These are phyloP conservation scores for Trypanosoma vivax DNA, from an alignment of 208 protist species.

Conservation along the genomic window DNA sequence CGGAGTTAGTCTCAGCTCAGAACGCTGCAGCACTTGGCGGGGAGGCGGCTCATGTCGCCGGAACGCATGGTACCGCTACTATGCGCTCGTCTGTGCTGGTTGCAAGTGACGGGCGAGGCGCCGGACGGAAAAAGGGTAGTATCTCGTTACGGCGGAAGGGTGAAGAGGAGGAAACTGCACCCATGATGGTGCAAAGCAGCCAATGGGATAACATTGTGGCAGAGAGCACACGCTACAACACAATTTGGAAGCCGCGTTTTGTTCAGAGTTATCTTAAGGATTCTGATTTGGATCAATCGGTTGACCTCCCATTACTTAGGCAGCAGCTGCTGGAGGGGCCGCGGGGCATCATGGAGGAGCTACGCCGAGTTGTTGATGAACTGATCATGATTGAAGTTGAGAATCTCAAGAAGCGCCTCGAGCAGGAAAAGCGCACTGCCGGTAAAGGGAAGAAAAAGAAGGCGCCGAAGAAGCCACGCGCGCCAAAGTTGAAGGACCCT, in stretches of 20 bases:
- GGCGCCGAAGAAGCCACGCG: constrained; percentile 59
- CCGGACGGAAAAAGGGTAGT: constrained; percentile 12
- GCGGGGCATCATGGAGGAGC: constrained; percentile 79
- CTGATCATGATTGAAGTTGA: constrained; percentile 88
- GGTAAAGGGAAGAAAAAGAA: constrained; percentile 53
- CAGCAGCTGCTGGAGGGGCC: constrained; percentile 83
- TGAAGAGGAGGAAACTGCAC: constrained; percentile 33
- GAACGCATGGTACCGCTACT: constrained; percentile 5
- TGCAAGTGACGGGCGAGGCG: neutral
- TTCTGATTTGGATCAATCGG: constrained; percentile 65
- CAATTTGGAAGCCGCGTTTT: constrained; percentile 65
- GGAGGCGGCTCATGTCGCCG: neutral
- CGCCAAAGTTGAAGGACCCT: constrained; percentile 78
- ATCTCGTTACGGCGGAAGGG: constrained; percentile 18
- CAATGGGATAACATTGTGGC: constrained; percentile 56
- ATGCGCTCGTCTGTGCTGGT: constrained; percentile 2
- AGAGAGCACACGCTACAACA: constrained; percentile 51
- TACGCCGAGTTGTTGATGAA: constrained; percentile 88
- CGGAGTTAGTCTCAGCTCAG: constrained; percentile 3
- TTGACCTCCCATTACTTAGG: constrained; percentile 65
- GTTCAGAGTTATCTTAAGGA: constrained; percentile 46
- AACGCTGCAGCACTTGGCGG: neutral
- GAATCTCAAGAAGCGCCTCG: constrained; percentile 84
- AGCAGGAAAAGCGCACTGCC: constrained; percentile 64
- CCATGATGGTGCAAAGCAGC: constrained; percentile 30